Evolutionary conservation across 345 rosid species (phyloP), one percentile per base, ranked within the genome.

Genomic region (Arabidopsis suecica): DNA sequence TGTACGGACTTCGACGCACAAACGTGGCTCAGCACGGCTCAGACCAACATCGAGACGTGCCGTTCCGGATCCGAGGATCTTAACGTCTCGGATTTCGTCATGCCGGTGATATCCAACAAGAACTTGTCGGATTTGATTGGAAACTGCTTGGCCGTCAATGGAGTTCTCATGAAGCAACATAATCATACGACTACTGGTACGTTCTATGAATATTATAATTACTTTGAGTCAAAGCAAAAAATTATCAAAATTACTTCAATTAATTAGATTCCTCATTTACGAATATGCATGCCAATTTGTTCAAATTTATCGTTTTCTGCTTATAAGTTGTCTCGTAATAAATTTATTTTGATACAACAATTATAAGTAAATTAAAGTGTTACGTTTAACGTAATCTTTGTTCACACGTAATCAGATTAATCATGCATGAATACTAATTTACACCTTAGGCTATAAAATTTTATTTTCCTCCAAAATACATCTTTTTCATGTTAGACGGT

Each of bases 1-100:
- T 83, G 88, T 81, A 83, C 92, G 33, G 78, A 85, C 36, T 86
- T 83, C 64, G 98, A 93, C 61, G 59, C 78, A 3, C 97, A 86
- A 53, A 91, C 93, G 4, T 93, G 97, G 98, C 89, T 93, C 22
- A 89, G 98, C 71, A 65, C 96, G 10, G 88, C 97, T n/a, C 83
- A 88, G 13, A 93, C 97, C 16, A 87, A 91, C 76, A 80, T 91
- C 2, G 93, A 89, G 40, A 91, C 96, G 0, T 93, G 97, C 64
- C 78, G 84, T 14, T 67, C 81, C 1, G 97, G 98, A 68, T 86
- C 87, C 25, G 44, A 51, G 11, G 96, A 93, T 75, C 83, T 89
- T 4, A 88, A 90, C 6, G 87, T 87, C 14, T 48, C 89, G 0
- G 84, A 86, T 57, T 79, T 64, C 34, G 22, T 83, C 60, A 32